Conservation (phyloP, 1,139 yeast genomes). For the Ogataea hybrid region DNA sequence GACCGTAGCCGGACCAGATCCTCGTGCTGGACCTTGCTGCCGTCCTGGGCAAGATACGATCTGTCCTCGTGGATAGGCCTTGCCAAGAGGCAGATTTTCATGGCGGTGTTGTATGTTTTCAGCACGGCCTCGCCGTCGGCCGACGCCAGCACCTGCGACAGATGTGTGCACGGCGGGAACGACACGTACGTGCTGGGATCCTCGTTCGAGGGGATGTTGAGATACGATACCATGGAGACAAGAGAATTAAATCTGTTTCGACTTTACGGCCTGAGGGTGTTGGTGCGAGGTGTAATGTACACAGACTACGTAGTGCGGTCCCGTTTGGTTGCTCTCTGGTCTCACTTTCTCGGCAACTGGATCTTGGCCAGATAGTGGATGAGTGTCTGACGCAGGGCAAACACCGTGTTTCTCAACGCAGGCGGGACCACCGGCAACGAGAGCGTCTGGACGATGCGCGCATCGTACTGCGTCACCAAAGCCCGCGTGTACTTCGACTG, state of each 20-base stretch:
- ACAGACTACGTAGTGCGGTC: background rate
- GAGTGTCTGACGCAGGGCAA: constrained; percentile 13
- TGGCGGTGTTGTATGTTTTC: too few species aligned
- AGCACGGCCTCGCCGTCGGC: constrained; percentile 55
- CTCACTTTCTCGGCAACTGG: constrained; percentile 9
- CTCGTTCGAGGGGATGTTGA: constrained; percentile 12
- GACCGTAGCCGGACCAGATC: too few species aligned
- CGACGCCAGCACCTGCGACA: constrained; percentile 51
- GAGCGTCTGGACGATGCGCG: too few species aligned
- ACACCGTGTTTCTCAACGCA: constrained; percentile 15
- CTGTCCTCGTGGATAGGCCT: too few species aligned
- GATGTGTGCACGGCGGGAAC: constrained; percentile 52
- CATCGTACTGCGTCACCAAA: too few species aligned
- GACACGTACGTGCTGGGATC: constrained; percentile 25
- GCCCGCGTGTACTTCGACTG: too few species aligned
- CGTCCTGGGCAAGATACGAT: too few species aligned
- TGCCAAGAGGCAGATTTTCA: too few species aligned
- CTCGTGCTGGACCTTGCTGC: too few species aligned
- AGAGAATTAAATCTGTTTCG: constrained; percentile 5
- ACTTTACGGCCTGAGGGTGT: constrained; percentile 8
- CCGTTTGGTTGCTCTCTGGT: too few species aligned
- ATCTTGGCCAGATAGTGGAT: constrained; percentile 17
- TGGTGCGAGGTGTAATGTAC: constrained; percentile 9
- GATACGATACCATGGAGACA: constrained; percentile 7
- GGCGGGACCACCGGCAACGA: too few species aligned